phyloP scores from a whole-genome alignment of 2,329 filamentous ascomycete genomes.

The Colletotrichum salicis region DNA sequence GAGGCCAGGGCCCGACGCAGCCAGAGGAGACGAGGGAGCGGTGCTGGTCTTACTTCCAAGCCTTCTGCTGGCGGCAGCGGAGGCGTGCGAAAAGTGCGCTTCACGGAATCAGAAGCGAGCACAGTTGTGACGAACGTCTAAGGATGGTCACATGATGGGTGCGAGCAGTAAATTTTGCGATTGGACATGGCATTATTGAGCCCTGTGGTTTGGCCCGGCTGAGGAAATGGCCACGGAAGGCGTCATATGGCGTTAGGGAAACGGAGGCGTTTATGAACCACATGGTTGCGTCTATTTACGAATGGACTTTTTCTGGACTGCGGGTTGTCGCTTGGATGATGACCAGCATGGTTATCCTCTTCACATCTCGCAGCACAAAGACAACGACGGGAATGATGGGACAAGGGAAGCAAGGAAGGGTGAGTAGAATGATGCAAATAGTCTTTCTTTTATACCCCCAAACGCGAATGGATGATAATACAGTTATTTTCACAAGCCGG shows the following conservation, averaged over 20 bases:
- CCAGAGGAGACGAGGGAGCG: slow-evolving; percentile 57
- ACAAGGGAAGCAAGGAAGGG: slow-evolving; percentile 3
- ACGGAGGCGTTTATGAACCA: slow-evolving; percentile 1
- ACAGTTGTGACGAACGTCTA: slow-evolving; percentile 28
- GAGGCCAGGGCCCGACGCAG: slow-evolving; percentile 68
- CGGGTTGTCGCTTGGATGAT: slow-evolving; percentile 1
- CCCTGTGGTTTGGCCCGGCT: neutral
- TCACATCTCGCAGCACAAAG: neutral
- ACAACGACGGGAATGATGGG: neutral
- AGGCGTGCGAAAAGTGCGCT: slow-evolving; percentile 50
- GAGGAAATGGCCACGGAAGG: neutral
- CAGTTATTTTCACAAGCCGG: neutral
- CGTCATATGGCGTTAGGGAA: slow-evolving; percentile 9
- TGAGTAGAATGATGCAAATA: slow-evolving; percentile 19
- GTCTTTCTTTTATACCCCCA: slow-evolving; percentile 36
- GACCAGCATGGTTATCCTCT: slow-evolving; percentile 9
- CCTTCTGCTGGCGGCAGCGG: slow-evolving; percentile 39
- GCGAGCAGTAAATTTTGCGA: neutral
- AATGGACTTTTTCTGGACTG: neutral
- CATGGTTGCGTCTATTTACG: slow-evolving; percentile 3
- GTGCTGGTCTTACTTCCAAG: slow-evolving; percentile 35
- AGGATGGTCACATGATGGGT: neutral
- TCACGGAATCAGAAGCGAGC: slow-evolving; percentile 50
- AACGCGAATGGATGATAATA: slow-evolving; percentile 25
- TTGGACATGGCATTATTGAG: neutral